These are phyloP conservation scores for Psophocarpus tetragonolobus DNA, from an alignment of 306 rosid genomes.

Conservation along the genomic window DNA sequence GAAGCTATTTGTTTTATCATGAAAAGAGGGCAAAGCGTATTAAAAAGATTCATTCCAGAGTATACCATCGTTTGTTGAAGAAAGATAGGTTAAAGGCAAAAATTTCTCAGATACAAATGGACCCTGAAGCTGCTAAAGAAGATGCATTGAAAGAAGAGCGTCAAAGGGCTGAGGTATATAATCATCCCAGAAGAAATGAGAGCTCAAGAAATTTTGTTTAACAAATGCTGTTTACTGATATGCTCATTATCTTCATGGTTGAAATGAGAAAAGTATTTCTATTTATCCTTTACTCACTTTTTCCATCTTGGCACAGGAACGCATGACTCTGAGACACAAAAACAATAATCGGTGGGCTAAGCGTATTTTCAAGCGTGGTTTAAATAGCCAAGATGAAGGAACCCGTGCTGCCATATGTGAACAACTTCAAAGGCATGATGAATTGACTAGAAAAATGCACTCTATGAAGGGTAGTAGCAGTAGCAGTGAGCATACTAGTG, in stretches of 20 bases:
- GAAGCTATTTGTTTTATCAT: slow-evolving; percentile 80
- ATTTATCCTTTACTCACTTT: slow-evolving; percentile 27
- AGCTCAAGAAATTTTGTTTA: too few species aligned
- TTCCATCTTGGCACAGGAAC: slow-evolving; percentile 59
- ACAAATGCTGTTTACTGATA: too few species aligned
- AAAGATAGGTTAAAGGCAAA: slow-evolving; percentile 70
- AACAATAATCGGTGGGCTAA: slow-evolving; percentile 67
- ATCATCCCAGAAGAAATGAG: too few species aligned
- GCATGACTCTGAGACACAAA: slow-evolving; percentile 83
- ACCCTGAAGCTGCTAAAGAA: slow-evolving; percentile 83
- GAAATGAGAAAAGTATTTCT: neutral
- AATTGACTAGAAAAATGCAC: slow-evolving; percentile 78
- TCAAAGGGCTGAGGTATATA: slow-evolving; percentile 76
- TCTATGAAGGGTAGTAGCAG: slow-evolving; percentile 71
- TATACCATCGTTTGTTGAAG: slow-evolving; percentile 74
- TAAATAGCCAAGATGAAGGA: slow-evolving; percentile 82
- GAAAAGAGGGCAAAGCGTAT: slow-evolving; percentile 74
- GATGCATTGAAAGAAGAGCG: slow-evolving; percentile 75
- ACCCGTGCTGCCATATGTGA: slow-evolving; percentile 85
- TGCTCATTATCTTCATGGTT: too few species aligned
- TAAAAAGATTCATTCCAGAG: slow-evolving; percentile 85
- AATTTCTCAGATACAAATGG: slow-evolving; percentile 50
- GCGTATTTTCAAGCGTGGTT: slow-evolving; percentile 74
- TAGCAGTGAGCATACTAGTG: too few species aligned
- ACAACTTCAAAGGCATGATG: slow-evolving; percentile 62